A percentile compares a stretch with the other conserved stretches of the same genome.
These are phyloP conservation scores for Leccinum uliginosum DNA, from an alignment of 768 basidiomycete species.

Conservation along the genomic window DNA sequence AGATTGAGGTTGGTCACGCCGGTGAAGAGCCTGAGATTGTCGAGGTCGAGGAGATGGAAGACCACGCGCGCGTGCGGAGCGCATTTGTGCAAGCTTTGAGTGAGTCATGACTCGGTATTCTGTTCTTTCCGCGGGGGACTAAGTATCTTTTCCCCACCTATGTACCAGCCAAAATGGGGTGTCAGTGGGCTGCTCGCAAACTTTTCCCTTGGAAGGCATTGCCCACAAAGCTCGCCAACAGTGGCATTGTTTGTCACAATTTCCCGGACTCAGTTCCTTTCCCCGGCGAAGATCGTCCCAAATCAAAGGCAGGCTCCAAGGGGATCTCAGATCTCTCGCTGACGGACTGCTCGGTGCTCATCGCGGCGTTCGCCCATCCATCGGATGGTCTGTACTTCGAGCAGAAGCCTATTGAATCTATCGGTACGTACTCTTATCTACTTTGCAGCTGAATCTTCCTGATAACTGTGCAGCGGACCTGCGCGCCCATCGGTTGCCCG, in stretches of 20 bases:
- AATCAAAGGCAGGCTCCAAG: neutral
- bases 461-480: neutral
- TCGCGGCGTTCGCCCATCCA: neutral
- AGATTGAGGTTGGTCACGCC: neutral
- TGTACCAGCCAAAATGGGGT: neutral
- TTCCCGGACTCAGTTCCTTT: neutral
- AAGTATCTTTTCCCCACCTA: neutral
- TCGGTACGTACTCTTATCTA: neutral
- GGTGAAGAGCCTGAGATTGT: neutral
- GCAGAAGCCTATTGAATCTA: neutral
- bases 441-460: neutral
- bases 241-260: neutral
- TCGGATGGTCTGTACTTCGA: neutral
- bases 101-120: neutral
- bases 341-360: neutral
- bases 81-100: neutral
- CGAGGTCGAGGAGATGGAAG: neutral
- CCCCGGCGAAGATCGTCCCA: neutral
- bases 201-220: slow-evolving; percentile 7
- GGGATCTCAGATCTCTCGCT: slow-evolving; percentile 3
- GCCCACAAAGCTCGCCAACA: neutral
- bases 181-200: neutral
- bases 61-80: neutral
- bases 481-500: neutral
- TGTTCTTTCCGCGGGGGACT: neutral